Evolutionary conservation across 2,329 filamentous ascomycete genomes (phyloP).

Genomic region (Esteya vermicola): DNA sequence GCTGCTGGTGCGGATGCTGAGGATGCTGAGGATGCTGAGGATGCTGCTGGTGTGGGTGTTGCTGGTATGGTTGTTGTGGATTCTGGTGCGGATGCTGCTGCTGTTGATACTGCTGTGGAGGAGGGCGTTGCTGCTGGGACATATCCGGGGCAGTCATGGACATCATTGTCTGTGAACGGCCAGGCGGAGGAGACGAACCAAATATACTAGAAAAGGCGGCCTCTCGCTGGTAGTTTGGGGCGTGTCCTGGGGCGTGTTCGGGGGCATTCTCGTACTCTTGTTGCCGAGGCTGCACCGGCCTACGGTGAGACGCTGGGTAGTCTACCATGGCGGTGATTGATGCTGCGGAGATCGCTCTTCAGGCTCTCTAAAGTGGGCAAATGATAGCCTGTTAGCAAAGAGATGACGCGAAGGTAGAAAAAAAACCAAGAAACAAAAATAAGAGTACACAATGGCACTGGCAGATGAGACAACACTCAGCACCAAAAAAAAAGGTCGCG

Average conservation of each 20-base stretch:
- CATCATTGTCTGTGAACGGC: conserved; percentile 91
- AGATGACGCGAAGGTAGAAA: neutral
- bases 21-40: conserved; percentile 6
- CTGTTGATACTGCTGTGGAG: conserved; percentile 3
- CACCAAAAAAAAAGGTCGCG: neutral
- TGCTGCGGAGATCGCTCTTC: conserved; percentile 1
- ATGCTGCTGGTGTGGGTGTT: conserved; percentile 1
- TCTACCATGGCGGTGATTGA: conserved; percentile 33
- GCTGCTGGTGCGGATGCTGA: conserved; percentile 8
- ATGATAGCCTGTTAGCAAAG: conserved; percentile 20
- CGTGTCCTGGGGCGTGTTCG: conserved; percentile 8
- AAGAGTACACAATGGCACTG: no score
- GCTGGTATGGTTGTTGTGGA: neutral
- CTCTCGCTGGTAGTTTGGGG: conserved; percentile 61
- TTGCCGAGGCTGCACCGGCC: conserved; percentile 20
- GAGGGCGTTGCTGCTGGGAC: conserved; percentile 8
- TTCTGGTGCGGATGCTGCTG: conserved; percentile 5
- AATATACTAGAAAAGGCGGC: conserved; percentile 95
- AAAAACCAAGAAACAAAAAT: no score
- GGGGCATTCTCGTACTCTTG: conserved; percentile 30
- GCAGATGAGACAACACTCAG: neutral
- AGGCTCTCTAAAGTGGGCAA: neutral
- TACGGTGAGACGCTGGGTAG: conserved; percentile 38
- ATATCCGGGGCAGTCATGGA: conserved; percentile 41
- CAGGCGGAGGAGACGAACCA: conserved; percentile 69